phyloP scores from a whole-genome alignment of 1,284 basidiomycete species.

The Schizophyllum commune region DNA sequence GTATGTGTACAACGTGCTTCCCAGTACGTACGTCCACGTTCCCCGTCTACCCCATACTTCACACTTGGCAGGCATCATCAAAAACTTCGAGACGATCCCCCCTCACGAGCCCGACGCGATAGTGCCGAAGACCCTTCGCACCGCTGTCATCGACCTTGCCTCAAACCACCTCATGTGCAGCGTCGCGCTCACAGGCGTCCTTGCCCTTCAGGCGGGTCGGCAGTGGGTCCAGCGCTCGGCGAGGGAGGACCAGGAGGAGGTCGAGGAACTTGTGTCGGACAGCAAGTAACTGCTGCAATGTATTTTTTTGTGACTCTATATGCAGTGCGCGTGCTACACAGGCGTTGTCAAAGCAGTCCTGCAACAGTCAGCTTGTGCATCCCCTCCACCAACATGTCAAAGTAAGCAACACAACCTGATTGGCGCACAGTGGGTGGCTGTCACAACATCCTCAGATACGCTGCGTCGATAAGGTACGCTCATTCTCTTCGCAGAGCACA shows the following conservation, averaged over 20 bases:
- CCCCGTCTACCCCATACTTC: conserved; percentile 2
- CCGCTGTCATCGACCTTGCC: conserved; percentile 63
- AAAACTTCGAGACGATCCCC: conserved; percentile 50
- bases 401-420: no score
- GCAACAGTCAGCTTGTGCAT: no score
- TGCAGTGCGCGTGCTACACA: no score
- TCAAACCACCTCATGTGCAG: conserved; percentile 76
- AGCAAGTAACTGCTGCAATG: background rate
- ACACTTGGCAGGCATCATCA: conserved; percentile 36
- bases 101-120: conserved; percentile 35
- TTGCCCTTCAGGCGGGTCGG: conserved; percentile 70
- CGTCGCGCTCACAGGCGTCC: conserved; percentile 72
- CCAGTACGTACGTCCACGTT: conserved; percentile 44
- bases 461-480: no score
- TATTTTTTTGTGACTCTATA: no score
- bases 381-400: no score
- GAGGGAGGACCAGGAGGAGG: background rate
- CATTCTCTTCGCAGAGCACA: no score
- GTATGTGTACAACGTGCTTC: conserved; percentile 66
- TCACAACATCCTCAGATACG: no score
- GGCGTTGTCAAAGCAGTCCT: no score
- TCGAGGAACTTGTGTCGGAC: background rate
- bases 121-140: conserved; percentile 49
- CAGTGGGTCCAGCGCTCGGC: conserved; percentile 58
- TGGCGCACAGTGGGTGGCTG: no score